phyloP scores from a whole-genome alignment of 2,329 filamentous ascomycete species.

The Aureobasidium sp. region DNA sequence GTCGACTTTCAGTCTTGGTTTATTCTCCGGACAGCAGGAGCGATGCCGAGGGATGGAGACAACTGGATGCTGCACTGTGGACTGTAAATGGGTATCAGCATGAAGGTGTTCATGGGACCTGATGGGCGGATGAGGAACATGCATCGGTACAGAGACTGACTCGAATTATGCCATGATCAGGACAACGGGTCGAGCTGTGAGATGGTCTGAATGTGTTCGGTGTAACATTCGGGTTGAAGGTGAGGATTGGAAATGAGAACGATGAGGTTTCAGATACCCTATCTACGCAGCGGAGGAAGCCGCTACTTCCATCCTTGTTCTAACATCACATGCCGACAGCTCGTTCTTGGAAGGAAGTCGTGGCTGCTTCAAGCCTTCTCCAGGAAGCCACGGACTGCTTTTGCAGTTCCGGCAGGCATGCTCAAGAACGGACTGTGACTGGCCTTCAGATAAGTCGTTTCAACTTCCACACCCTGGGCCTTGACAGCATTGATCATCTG shows the following conservation, averaged over 20 bases:
- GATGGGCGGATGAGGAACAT: background rate
- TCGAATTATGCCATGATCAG: background rate
- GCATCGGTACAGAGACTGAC: background rate
- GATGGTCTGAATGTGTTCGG: background rate
- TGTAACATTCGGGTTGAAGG: background rate
- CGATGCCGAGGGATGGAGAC: background rate
- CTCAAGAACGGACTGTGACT: slow-evolving; percentile 23
- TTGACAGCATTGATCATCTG: slow-evolving; percentile 27
- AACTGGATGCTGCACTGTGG: background rate
- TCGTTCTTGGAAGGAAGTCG: background rate
- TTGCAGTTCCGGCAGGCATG: slow-evolving; percentile 22
- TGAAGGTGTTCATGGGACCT: background rate
- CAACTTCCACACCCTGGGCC: slow-evolving; percentile 1
- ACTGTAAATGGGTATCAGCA: background rate
- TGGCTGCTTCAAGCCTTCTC: slow-evolving; percentile 10
- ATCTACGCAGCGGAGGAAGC: background rate
- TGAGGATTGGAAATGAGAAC: background rate
- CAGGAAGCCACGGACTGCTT: slow-evolving; percentile 14
- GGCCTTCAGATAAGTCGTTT: slow-evolving; percentile 19
- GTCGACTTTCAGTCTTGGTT: background rate
- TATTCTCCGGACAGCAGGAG: background rate
- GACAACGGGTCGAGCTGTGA: background rate
- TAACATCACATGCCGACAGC: no score
- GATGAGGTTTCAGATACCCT: background rate
- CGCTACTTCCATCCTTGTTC: background rate